Evolutionary conservation across 2,329 filamentous ascomycete species (phyloP).

Genomic region (Leptosphaerulina australis): DNA sequence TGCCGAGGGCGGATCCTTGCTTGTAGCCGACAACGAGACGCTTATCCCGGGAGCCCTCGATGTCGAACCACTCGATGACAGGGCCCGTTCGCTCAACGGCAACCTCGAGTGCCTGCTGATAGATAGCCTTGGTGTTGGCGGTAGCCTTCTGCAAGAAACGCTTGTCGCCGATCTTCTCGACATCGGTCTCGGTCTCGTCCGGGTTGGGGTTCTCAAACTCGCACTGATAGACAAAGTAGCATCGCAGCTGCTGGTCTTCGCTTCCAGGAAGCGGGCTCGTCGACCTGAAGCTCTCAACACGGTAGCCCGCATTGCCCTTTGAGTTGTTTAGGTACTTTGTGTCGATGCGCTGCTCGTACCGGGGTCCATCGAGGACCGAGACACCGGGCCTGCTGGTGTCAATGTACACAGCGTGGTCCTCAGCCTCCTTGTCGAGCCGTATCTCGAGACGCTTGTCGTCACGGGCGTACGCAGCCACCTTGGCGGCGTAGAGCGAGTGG

Average conservation of each 20-base stretch:
- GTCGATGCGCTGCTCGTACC: conserved; percentile 92
- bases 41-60: conserved; percentile 90
- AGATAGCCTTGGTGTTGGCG: conserved; percentile 91
- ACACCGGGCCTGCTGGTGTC: conserved; percentile 92
- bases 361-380: conserved; percentile 76
- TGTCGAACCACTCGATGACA: conserved; percentile 97
- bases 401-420: conserved; percentile 96
- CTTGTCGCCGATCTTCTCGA: conserved; percentile 90
- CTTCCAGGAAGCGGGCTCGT: conserved; percentile 76
- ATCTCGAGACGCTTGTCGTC: conserved; percentile 96
- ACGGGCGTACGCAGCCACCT: conserved; percentile 89
- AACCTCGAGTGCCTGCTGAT: conserved; percentile 88
- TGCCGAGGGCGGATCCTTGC: conserved; percentile 84
- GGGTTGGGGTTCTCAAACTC: conserved; percentile 81
- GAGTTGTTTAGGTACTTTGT: conserved; percentile 90
- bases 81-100: conserved; percentile 86
- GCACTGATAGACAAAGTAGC: conserved; percentile 99
- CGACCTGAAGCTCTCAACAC: conserved; percentile 96
- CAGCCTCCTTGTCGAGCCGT: conserved; percentile 90
- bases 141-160: conserved; percentile 97
- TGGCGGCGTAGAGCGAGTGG: conserved; percentile 94
- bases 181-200: conserved; percentile 76
- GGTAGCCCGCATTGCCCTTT: conserved; percentile 74
- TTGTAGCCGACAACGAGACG: conserved; percentile 93
- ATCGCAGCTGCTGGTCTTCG: conserved; percentile 83